Percentiles rank a stretch among this genome's conserved stretches.
phyloP scores from a whole-genome alignment of 805 yeast species.

The Wickerhamiella domercqiae region DNA sequence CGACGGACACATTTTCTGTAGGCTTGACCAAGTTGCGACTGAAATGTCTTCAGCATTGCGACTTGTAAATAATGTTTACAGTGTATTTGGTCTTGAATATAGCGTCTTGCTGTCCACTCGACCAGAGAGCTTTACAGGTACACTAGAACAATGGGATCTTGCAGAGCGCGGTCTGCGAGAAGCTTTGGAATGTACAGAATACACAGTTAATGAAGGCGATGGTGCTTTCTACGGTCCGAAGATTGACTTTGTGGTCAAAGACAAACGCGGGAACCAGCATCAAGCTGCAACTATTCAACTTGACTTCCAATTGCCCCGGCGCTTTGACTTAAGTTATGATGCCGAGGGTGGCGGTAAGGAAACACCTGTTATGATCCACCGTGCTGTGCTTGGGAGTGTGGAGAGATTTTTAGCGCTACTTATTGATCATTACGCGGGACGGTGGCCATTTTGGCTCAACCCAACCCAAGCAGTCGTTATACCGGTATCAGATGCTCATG shows the following conservation, averaged over 20 bases:
- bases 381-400: conserved; percentile 90
- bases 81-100: conserved; percentile 48
- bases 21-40: conserved; percentile 50
- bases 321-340: conserved; percentile 62
- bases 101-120: conserved; percentile 68
- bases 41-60: conserved; percentile 64
- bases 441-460: conserved; percentile 96
- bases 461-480: conserved; percentile 80
- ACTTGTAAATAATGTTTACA: conserved; percentile 61
- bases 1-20: conserved; percentile 93
- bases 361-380: conserved; percentile 84
- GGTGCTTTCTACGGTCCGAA: conserved; percentile 71
- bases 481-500: conserved; percentile 51
- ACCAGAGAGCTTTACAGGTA: conserved; percentile 70
- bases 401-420: conserved; percentile 85
- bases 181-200: conserved; percentile 42
- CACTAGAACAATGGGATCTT: conserved; percentile 55
- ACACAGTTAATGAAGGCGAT: conserved; percentile 76
- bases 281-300: conserved; percentile 93
- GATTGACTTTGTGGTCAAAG: conserved; percentile 72
- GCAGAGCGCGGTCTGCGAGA: conserved; percentile 58
- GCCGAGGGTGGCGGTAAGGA: conserved; percentile 30
- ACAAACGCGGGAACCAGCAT: conserved; percentile 64
- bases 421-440: conserved; percentile 78
- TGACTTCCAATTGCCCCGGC: conserved; percentile 83